Base-by-base conservation (phyloP, 768 basidiomycete species). In the Cytidiella melzeri region DNA sequence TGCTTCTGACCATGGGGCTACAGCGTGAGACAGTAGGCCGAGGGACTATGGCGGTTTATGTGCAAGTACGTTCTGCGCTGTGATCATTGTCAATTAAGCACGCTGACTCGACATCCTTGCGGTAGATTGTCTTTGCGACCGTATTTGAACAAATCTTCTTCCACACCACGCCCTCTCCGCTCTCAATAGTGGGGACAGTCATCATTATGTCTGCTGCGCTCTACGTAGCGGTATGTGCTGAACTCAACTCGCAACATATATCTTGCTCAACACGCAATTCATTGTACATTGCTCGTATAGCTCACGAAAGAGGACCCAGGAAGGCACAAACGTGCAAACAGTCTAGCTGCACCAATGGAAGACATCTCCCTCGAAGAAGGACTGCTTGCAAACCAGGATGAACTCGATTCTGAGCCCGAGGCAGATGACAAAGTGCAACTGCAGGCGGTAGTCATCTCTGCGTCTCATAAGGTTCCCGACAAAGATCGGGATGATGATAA, bases 131-230 rank as follows among this genome's bases (percentile, higher is more conserved):
- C n/a, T 90, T 83, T 58, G 80, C 86, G 0, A 69, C 75, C 2
- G 60, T 81, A 13, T 68, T 89, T 10, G 84, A 92, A 61, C 69
- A 77, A 3, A 53, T 84, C 37, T 74, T 86, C 56, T 87, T 91
- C 63, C 70, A 79, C 40, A 73, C 73, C 1, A 61, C 69, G 4
- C 87, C 86, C 0, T 75, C 84, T 1, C 54, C 70, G 1, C 66
- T 85, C 24, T 85, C 83, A 3, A 59, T 82, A 4, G 55, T 80
- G 9, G 90, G 90, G 1, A 81, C 80, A 1, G 39, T 69, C 4
- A 77, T 89, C 50, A 91, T 90, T 55, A 63, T 88, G 30, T 55
- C 67, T 1, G 74, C 79, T 9, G 86, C 86, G 0, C 54, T 82
- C 21, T 87, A 78, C 60, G 77, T 84, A 27, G 84, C 79, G 7